Evolutionary conservation across 371 early-diverging fungal species (phyloP), one percentile per base, ranked within the genome.

Genomic region (Mortierella sp.): DNA sequence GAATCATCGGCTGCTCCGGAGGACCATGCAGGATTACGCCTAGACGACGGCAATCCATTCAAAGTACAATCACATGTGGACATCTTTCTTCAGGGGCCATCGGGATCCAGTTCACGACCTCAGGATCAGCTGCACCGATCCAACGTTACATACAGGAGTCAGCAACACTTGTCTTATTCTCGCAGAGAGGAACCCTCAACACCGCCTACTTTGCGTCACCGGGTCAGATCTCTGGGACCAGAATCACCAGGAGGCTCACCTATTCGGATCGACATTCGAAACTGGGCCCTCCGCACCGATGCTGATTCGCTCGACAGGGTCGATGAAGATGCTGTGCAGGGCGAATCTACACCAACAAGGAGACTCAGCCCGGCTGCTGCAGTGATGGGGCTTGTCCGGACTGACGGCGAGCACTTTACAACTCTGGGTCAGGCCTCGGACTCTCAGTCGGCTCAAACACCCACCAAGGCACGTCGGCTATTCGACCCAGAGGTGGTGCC

Each of bases 11-110:
- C n/a, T 6, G 34, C 37, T 7, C 34, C 16, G 16, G 48, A 40
- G 6, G 11, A 24, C 16, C 24, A 13, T 47, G 58, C 48, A 6
- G 13, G 53, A 58, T 40, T 45, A 26, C 29, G 31, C 5, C 39
- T 7, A 29, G 43, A 68, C 11, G 68, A 68, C 16, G 52, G 41
- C n/a, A 77, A 72, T 37, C 72, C 73, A 2, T 68, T 72, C 45
- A 48, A 77, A 31, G 68, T 71, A 0, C 22, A 4, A 19, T 2
- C 61, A 61, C 10, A 61, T 22, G 34, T 22, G 8, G 22, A 31
- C 37, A 61, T 2, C 22, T 22, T 1, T 6, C 9, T 37, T 31
- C 37, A 61, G 22, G 61, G 22, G 2, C 22, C 19, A 16, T 61
- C 61, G 19, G 39, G 67, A 76, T 8, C 50, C 9, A 22, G n/a